Base-by-base conservation (phyloP, 352 stramenopile genomes). In the Globisporangium paddicum region DNA sequence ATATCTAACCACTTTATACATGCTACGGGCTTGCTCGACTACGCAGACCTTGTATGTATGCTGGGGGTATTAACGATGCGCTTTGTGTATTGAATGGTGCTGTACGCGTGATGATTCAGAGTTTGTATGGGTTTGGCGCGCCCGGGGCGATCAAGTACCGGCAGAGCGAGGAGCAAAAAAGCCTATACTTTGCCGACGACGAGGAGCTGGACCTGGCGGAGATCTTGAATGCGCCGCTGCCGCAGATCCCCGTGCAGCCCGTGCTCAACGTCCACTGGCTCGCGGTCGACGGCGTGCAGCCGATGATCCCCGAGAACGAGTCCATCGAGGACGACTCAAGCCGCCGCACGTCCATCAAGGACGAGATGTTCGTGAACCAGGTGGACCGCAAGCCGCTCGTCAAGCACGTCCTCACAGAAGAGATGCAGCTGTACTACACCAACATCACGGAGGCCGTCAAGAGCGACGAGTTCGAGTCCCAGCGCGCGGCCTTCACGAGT, bases 401-500 rank as follows among this genome's bases (percentile, higher is more conserved):
- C 30, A 94, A 94, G 65, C 85, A 94, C 71, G 82, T 93, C 55
- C 68, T 96, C 37, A 93, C 86, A 4, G 81, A 94, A 47, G 87
- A 96, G 68, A 93, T 96, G 79, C 86, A 95, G 58, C 62, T 95
- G 6, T 96, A 95, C 71, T 96, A 90, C 58, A 84, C 81, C n/a
- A 94, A 89, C 57, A 81, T 94, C 47, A 94, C 82, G 37, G 82
- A 92, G 10, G 85, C 85, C 0, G 69, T 94, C 56, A 90, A 92
- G 58, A 79, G 75, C 60, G 79, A 83, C 62, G 80, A 89, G 55
- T 78, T 77, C 32, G 75, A 87, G 63, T 68, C 86, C 41, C 82
- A 92, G 67, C 79, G 82, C 38, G 85, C 86, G 5, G 82, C 83
- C 11, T 95, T 93, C 41, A 67, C 74, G 14, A 95, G 84, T 55